phyloP scores from a whole-genome alignment of 176 grass and related monocot genomes.

The Elaeis guineensis region DNA sequence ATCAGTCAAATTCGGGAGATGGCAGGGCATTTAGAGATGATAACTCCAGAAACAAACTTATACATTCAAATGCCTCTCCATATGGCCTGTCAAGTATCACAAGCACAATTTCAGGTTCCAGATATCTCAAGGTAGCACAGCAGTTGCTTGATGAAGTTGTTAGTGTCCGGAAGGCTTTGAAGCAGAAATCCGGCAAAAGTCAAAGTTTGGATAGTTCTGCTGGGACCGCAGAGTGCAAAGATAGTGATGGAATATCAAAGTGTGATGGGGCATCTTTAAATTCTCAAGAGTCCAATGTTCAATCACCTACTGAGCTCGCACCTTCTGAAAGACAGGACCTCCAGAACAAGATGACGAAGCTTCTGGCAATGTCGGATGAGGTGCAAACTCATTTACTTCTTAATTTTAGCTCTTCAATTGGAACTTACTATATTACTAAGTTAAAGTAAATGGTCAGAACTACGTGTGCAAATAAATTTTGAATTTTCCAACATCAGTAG shows the following conservation, averaged over 20 bases:
- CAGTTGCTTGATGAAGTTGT: conserved; percentile 91
- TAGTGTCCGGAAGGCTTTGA: conserved; percentile 69
- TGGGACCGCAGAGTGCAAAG: conserved; percentile 39
- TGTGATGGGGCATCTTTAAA: conserved; percentile 41
- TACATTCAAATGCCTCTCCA: conserved; percentile 46
- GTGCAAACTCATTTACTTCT: conserved; percentile 29
- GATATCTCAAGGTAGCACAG: conserved; percentile 84
- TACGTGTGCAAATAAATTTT: too few relatives aligned
- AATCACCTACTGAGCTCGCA: conserved; percentile 51
- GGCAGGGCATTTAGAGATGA: conserved; percentile 40
- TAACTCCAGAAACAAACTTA: conserved; percentile 23
- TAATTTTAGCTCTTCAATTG: not conserved
- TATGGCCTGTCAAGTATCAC: not conserved
- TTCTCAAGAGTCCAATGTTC: conserved; percentile 41
- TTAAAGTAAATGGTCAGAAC: too few relatives aligned
- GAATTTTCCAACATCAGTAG: too few relatives aligned
- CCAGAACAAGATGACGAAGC: conserved; percentile 84
- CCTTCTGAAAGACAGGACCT: conserved; percentile 87
- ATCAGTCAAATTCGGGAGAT: conserved; percentile 55
- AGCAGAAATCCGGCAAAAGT: conserved; percentile 47
- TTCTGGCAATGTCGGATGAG: conserved; percentile 90
- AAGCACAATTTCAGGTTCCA: conserved; percentile 48
- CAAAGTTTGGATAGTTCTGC: conserved; percentile 23
- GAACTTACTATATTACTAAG: not conserved
- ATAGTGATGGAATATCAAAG: conserved; percentile 43